phyloP scores from a whole-genome alignment of 1,284 basidiomycete species.

The Tilletia walkeri region DNA sequence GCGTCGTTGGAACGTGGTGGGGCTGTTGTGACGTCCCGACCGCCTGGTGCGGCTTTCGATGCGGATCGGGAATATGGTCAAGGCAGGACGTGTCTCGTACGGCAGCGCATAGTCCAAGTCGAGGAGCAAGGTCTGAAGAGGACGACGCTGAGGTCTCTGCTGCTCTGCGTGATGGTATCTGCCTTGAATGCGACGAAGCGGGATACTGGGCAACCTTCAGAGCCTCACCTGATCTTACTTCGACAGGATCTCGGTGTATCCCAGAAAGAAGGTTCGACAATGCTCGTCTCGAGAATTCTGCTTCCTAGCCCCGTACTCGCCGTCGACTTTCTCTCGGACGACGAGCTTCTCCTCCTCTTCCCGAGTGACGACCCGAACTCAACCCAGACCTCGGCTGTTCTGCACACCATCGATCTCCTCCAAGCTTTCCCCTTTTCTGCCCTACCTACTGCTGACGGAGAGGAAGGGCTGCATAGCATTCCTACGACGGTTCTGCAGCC shows the following conservation, averaged over 20 bases:
- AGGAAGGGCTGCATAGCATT: background rate
- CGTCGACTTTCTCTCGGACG: background rate
- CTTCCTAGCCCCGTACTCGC: background rate
- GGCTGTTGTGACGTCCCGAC: background rate
- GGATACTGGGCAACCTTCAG: background rate
- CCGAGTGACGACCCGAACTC: background rate
- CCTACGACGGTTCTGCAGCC: background rate
- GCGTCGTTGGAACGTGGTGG: background rate
- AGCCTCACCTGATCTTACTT: background rate
- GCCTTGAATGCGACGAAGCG: background rate
- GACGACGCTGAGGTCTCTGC: background rate
- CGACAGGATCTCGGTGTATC: background rate
- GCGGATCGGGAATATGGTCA: background rate
- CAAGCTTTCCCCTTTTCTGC: background rate
- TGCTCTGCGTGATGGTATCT: background rate
- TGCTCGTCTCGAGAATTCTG: background rate
- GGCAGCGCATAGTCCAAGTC: background rate
- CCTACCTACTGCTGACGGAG: background rate
- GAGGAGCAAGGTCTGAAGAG: background rate
- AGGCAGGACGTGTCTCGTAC: background rate
- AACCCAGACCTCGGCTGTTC: background rate
- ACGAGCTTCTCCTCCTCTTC: slow-evolving; percentile 8
- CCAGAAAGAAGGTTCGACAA: background rate
- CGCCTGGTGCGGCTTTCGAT: background rate
- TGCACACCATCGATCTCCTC: slow-evolving; percentile 9